Percentiles rank a stretch among this genome's conserved stretches.
Evolutionary conservation across 1,284 basidiomycete species (phyloP).

Genomic region (Trametes sp.): DNA sequence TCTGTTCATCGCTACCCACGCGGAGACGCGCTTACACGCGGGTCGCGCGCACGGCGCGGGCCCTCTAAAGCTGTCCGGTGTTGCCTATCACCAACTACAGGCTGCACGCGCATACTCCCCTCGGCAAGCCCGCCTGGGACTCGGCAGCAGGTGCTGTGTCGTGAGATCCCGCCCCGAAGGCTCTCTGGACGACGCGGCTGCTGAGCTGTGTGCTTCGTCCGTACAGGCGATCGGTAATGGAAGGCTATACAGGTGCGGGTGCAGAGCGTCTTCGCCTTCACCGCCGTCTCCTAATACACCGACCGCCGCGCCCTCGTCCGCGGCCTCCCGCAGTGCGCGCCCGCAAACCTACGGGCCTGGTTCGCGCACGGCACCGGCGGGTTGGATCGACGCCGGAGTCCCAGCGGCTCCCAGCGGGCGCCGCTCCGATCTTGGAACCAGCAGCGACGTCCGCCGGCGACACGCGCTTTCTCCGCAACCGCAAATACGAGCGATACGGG

Average conservation of each 20-base stretch:
- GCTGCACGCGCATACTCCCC: not conserved
- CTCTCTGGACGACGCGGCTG: not conserved
- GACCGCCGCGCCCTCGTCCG: not conserved
- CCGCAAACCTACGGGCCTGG: not conserved
- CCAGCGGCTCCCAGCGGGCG: not conserved
- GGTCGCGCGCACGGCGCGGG: not conserved
- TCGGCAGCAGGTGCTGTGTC: conserved; percentile 6
- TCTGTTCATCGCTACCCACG: not conserved
- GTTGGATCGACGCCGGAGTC: conserved; percentile 3
- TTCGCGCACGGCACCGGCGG: not conserved
- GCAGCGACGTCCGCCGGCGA: not conserved
- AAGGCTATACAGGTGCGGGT: not conserved
- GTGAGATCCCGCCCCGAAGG: conserved; percentile 1
- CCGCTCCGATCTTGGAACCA: not conserved
- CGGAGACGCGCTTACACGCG: not conserved
- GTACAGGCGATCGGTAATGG: conserved; percentile 1
- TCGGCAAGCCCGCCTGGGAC: not conserved
- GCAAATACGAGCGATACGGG: not conserved
- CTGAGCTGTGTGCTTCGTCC: not conserved
- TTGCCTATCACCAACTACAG: not conserved
- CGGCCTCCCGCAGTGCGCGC: conserved; percentile 1
- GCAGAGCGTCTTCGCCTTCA: not conserved
- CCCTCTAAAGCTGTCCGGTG: not conserved
- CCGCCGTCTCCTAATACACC: not conserved
- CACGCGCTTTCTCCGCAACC: not conserved